Evolutionary conservation across 2,329 filamentous ascomycete genomes (phyloP).

Genomic region (Aspergillus sojae): DNA sequence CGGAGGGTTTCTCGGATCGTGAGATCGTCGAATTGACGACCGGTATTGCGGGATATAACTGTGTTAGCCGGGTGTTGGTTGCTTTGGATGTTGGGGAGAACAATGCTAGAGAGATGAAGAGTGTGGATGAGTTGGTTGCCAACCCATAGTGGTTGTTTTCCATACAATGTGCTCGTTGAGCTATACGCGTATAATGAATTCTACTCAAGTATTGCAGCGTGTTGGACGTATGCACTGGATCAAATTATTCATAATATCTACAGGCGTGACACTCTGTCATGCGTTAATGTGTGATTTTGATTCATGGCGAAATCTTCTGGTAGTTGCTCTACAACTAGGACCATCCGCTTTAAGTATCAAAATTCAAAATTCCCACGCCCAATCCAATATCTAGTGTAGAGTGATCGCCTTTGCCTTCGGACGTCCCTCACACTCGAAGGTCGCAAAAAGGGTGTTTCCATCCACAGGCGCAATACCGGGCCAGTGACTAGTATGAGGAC

Average conservation of each 20-base stretch:
- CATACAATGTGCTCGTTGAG: neutral
- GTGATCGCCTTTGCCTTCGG: constrained; percentile 29
- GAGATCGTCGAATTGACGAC: constrained; percentile 83
- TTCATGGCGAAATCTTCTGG: neutral
- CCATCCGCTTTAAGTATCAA: neutral
- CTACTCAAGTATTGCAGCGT: neutral
- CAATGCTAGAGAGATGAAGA: constrained; percentile 60
- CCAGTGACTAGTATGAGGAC: constrained; percentile 40
- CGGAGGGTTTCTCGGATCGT: constrained; percentile 65
- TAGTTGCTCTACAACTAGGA: neutral
- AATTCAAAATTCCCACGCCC: no score
- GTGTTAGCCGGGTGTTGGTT: constrained; percentile 82
- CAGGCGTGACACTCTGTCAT: neutral
- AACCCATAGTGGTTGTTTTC: neutral
- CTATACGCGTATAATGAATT: neutral
- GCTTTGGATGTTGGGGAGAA: constrained; percentile 68
- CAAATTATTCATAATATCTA: no score
- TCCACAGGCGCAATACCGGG: constrained; percentile 39
- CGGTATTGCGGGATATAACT: constrained; percentile 86
- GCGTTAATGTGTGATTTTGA: neutral
- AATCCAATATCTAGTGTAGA: constrained; percentile 1
- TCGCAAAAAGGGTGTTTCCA: constrained; percentile 27
- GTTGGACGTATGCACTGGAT: neutral
- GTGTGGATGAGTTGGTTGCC: constrained; percentile 53
- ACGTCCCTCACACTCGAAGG: constrained; percentile 30